These are phyloP conservation scores for Dendrobium nobile DNA, from an alignment of 106 monocot species.

Conservation along the genomic window DNA sequence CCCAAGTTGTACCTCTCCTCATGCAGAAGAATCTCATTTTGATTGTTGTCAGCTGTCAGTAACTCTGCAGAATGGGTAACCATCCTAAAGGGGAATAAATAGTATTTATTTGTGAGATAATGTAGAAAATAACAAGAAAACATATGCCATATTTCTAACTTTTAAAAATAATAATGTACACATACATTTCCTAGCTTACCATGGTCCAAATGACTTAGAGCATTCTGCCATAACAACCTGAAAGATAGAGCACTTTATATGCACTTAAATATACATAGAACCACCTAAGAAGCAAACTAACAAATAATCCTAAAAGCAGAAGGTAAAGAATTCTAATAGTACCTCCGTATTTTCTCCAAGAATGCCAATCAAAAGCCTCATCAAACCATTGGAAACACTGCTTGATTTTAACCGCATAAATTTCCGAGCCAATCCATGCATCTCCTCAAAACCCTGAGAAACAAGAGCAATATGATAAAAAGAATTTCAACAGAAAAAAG, in stretches of 20 bases:
- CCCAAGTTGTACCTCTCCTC: constrained; percentile 89
- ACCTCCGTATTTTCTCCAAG: constrained; percentile 88
- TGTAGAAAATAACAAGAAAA: neutral
- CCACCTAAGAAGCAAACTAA: neutral
- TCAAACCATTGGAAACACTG: constrained; percentile 39
- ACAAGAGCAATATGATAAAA: neutral
- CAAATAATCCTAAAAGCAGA: neutral
- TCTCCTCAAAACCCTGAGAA: constrained; percentile 79
- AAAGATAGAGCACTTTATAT: constrained; percentile 5
- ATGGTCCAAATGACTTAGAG: constrained; percentile 81
- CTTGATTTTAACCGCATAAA: constrained; percentile 70
- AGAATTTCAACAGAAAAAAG: neutral
- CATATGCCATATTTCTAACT: constrained; percentile 6
- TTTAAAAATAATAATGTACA: neutral
- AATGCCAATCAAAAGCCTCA: constrained; percentile 56
- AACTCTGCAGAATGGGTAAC: constrained; percentile 80
- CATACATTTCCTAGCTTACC: constrained; percentile 40
- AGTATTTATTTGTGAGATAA: constrained; percentile 15
- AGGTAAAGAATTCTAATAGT: neutral
- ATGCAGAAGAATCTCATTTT: constrained; percentile 61
- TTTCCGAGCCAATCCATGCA: constrained; percentile 70
- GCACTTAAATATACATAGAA: constrained; percentile 5
- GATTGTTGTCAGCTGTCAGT: constrained; percentile 52
- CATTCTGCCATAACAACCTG: constrained; percentile 94
- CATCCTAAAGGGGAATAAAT: constrained; percentile 50